A percentile compares a stretch with the other conserved stretches of the same genome.
Evolutionary conservation across 768 basidiomycete species (phyloP).

Genomic region (Chiua virens): DNA sequence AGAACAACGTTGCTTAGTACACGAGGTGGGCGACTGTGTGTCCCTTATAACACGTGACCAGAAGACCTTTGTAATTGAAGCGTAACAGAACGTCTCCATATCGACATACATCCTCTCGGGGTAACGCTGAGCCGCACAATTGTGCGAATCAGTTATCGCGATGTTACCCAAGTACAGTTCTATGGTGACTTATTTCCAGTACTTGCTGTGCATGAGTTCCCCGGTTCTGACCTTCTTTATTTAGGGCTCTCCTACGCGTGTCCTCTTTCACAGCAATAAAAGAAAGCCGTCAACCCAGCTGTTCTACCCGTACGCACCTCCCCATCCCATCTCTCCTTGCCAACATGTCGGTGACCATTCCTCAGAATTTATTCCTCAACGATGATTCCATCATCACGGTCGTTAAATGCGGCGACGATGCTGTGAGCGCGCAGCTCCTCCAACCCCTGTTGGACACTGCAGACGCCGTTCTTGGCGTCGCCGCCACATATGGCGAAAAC

Average conservation of each 20-base stretch:
- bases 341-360: conserved; percentile 22
- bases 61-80: no score
- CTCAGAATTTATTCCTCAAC: conserved; percentile 36
- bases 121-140: background rate
- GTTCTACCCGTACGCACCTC: conserved; percentile 1
- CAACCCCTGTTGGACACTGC: conserved; percentile 30
- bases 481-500: conserved; percentile 40
- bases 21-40: background rate
- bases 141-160: background rate
- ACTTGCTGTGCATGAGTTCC: conserved; percentile 12
- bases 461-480: conserved; percentile 37
- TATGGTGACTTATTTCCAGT: conserved; percentile 1
- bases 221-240: conserved; percentile 1
- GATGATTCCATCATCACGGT: conserved; percentile 29
- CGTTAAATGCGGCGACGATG: conserved; percentile 24
- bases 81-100: background rate
- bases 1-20: no score
- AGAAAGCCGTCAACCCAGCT: background rate
- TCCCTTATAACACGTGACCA: conserved; percentile 11
- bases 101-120: conserved; percentile 1
- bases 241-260: background rate
- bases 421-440: conserved; percentile 24
- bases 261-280: conserved; percentile 2
- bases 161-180: background rate
- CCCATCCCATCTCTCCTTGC: background rate